Evolutionary conservation across 805 yeast genomes (phyloP), one percentile per base, ranked within the genome.

Genomic region (Kluyveromyces starmeri): DNA sequence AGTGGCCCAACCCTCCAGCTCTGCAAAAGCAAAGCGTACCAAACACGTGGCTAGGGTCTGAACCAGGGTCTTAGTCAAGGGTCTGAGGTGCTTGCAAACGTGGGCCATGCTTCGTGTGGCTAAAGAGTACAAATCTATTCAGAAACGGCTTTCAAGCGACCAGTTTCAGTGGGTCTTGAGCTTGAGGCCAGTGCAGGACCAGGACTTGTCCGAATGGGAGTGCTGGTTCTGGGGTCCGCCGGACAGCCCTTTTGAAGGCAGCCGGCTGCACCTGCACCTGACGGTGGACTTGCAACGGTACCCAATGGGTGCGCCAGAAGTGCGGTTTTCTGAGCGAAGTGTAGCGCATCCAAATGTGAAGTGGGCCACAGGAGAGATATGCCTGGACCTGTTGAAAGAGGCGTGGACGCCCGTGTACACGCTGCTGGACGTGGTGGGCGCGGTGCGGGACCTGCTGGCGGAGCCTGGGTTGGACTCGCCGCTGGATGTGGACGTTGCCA

Each of bases 351-450:
- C 72, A 15, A 72, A 72, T 45, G 63, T 72, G 4, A 61, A 65
- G 39, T 66, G 64, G 41, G 35, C 64, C 28, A 67, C 76, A 1
- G 89, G 89, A 1, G 83, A 77, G 42, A 77, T 81, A 6, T 81
- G 89, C 53, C 57, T 81, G 4, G 83, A 79, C 50, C 73, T 80
- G 7, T 56, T 81, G 32, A 71, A 74, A 36, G 51, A 43, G 2
- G 42, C 46, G 28, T 81, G 88, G 88, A 69, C 83, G 0, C 88
- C 89, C 0, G 83, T 83, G 1, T 80, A 85, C 83, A 71, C 75
- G 35, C 48, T 81, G 28, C 55, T 68, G 30, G 62, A 73, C 37
- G 61, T 73, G 5, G 59, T 78, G 29, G 65, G 70, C 12, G 84
- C 84, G 1, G 67, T 80, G 2, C 48, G 75, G 20, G 58, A 72